Percentiles rank a stretch among this genome's conserved stretches.
Conservation (phyloP, 768 basidiomycete genomes). For the Tephrocybe sp. region DNA sequence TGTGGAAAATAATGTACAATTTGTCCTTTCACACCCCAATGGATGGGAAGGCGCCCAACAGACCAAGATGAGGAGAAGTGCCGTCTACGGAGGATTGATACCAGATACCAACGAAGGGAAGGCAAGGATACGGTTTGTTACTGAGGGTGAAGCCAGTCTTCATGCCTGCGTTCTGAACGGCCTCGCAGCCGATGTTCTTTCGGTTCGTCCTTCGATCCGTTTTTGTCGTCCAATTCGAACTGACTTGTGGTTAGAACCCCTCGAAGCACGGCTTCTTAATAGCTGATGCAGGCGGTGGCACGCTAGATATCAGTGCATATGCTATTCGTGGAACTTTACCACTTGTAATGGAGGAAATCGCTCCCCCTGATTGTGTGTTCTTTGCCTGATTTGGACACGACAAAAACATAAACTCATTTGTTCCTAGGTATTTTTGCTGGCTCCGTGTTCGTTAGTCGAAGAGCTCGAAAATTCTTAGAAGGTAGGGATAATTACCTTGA, state of each 20-base stretch:
- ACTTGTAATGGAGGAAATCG: constrained; percentile 78
- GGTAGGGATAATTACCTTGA: constrained; percentile 33
- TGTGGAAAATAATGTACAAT: constrained; percentile 66
- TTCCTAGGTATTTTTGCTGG: constrained; percentile 76
- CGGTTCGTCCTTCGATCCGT: constrained; percentile 40
- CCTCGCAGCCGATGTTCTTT: constrained; percentile 73
- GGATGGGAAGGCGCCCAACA: constrained; percentile 82
- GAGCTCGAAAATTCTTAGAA: constrained; percentile 70
- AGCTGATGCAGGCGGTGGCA: constrained; percentile 79
- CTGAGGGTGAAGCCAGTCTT: constrained; percentile 81
- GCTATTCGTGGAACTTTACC: constrained; percentile 68
- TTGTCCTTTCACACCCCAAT: constrained; percentile 78
- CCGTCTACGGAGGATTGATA: constrained; percentile 68
- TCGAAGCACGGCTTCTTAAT: constrained; percentile 77
- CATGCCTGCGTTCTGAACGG: constrained; percentile 80
- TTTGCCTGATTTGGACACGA: background rate
- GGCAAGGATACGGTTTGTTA: constrained; percentile 75
- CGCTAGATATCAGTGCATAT: constrained; percentile 79
- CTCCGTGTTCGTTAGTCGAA: constrained; percentile 76
- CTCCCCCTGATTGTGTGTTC: constrained; percentile 72
- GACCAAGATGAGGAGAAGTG: constrained; percentile 73
- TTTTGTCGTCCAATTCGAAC: background rate
- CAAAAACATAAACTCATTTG: constrained; percentile 1
- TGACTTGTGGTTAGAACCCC: constrained; percentile 45
- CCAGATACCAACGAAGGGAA: constrained; percentile 73